A percentile compares a stretch with the other conserved stretches of the same genome.
phyloP scores from a whole-genome alignment of 495 filamentous ascomycete genomes.

The Aspergillus asperescens region DNA sequence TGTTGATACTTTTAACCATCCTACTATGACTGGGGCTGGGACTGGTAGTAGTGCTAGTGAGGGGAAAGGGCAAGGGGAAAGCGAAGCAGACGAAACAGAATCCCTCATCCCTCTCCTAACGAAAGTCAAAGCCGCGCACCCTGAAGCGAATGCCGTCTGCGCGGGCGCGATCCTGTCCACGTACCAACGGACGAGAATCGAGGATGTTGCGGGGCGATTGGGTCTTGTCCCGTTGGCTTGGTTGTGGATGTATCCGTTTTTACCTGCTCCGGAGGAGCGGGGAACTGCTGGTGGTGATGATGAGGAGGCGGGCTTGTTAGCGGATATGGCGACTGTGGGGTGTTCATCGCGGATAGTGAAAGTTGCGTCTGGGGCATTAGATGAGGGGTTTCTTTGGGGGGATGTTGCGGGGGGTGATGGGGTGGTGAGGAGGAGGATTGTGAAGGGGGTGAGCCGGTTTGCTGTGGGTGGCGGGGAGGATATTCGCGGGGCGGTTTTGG shows the following conservation, averaged over 20 bases:
- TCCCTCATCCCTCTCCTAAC: conserved; percentile 68
- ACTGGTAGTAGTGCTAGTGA: too few relatives aligned
- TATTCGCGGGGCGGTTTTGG: conserved; percentile 62
- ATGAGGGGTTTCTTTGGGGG: conserved; percentile 75
- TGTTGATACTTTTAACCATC: conserved; percentile 15
- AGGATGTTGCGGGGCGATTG: conserved; percentile 75
- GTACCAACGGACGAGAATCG: conserved; percentile 91
- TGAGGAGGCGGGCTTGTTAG: conserved; percentile 50
- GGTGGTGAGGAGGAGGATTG: conserved; percentile 48
- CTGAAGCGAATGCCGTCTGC: conserved; percentile 74
- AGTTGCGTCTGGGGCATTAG: conserved; percentile 84
- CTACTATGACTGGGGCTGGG: conserved; percentile 3
- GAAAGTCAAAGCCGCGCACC: conserved; percentile 57
- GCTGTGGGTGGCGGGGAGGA: conserved; percentile 40
- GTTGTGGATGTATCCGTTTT: conserved; percentile 83
- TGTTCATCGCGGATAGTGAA: conserved; percentile 88
- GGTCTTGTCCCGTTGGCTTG: conserved; percentile 75
- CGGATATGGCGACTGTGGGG: conserved; percentile 72
- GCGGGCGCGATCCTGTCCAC: conserved; percentile 90
- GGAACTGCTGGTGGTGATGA: conserved; percentile 24
- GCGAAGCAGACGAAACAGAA: conserved; percentile 73
- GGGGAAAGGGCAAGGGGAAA: background rate
- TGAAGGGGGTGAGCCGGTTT: conserved; percentile 64
- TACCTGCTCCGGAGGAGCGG: conserved; percentile 44
- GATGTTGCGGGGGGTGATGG: conserved; percentile 55